A percentile compares a stretch with the other conserved stretches of the same genome.
These are phyloP conservation scores for Boletus speciosus DNA, from an alignment of 768 basidiomycete genomes.

Conservation along the genomic window DNA sequence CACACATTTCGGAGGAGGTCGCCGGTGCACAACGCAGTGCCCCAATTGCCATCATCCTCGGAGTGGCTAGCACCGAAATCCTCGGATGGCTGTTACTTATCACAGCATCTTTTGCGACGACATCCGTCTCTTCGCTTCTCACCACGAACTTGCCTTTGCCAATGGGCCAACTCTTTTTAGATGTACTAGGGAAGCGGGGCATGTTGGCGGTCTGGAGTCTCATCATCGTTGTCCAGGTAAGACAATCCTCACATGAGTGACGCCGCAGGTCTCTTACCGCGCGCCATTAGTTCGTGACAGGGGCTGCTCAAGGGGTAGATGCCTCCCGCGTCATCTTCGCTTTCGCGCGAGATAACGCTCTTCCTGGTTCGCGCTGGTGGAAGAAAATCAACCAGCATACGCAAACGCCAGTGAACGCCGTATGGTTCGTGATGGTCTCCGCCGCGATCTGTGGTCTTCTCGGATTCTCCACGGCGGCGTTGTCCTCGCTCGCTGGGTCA, in stretches of 20 bases:
- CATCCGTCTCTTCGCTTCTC: conserved; percentile 51
- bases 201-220: conserved; percentile 73
- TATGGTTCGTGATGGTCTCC: conserved; percentile 64
- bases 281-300: conserved; percentile 55
- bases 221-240: conserved; percentile 60
- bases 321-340: conserved; percentile 75
- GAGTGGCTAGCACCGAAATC: conserved; percentile 54
- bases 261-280: not conserved
- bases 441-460: conserved; percentile 59
- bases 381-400: conserved; percentile 56
- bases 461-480: conserved; percentile 61
- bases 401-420: conserved; percentile 71
- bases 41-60: conserved; percentile 66
- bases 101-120: conserved; percentile 60
- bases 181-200: conserved; percentile 61
- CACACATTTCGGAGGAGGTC: conserved; percentile 72
- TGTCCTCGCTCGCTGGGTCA: conserved; percentile 67
- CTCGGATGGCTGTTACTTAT: conserved; percentile 68
- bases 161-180: conserved; percentile 70
- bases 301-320: conserved; percentile 71
- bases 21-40: conserved; percentile 60
- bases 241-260: not conserved
- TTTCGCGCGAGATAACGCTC: conserved; percentile 69
- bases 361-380: conserved; percentile 71
- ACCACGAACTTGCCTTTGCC: conserved; percentile 52